Evolutionary conservation across 768 basidiomycete species (phyloP).

Genomic region (Lanmaoa pseudosensibilis): DNA sequence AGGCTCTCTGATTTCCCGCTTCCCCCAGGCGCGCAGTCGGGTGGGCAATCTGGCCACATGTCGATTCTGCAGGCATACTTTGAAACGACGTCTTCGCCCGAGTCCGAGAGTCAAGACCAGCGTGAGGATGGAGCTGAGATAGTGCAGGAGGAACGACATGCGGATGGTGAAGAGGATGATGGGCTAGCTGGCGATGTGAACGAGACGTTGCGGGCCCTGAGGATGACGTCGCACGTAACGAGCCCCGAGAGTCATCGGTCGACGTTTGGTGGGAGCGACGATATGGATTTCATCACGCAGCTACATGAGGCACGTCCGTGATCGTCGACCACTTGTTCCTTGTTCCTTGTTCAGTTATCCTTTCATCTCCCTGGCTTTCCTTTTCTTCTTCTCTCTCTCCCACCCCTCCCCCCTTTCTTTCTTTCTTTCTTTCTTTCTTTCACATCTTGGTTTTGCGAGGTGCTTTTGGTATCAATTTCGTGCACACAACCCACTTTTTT

Average conservation of each 20-base stretch:
- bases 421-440: background rate
- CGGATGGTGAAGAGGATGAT: background rate
- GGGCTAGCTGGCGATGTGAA: conserved; percentile 14
- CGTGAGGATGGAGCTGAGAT: background rate
- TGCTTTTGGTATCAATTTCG: conserved; percentile 10
- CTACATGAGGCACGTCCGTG: conserved; percentile 19
- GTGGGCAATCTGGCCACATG: conserved; percentile 28
- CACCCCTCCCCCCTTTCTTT: too few relatives aligned
- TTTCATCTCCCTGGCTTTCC: background rate
- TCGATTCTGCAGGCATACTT: conserved; percentile 48
- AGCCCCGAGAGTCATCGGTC: conserved; percentile 19
- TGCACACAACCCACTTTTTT: background rate
- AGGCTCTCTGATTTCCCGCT: conserved; percentile 70
- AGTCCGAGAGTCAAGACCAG: background rate
- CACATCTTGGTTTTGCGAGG: conserved; percentile 9
- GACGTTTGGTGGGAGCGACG: conserved; percentile 30
- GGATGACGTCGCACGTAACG: background rate
- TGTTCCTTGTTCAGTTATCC: background rate
- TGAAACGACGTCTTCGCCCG: conserved; percentile 23
- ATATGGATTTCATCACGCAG: conserved; percentile 19
- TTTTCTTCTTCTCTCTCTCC: background rate
- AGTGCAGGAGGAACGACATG: background rate
- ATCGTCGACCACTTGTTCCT: background rate
- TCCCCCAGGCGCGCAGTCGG: conserved; percentile 45
- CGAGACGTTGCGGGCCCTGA: conserved; percentile 14